Percentiles rank a stretch among this genome's conserved stretches.
Evolutionary conservation across 2,329 filamentous ascomycete genomes (phyloP).

Genomic region (Pestalotiopsis sp.): DNA sequence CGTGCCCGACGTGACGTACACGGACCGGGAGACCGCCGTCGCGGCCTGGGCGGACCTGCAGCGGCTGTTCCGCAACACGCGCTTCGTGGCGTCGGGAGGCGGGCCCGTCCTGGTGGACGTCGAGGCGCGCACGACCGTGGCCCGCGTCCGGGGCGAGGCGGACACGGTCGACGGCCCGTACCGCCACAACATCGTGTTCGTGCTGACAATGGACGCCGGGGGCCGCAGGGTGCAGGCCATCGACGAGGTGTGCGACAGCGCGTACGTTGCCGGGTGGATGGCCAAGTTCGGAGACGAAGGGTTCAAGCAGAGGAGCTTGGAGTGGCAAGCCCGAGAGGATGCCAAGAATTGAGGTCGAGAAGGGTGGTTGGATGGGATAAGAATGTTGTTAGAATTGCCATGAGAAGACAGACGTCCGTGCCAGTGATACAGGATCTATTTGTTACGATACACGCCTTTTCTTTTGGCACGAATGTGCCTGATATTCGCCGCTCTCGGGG

Average conservation of each 20-base stretch:
- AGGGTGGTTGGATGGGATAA: too few species aligned
- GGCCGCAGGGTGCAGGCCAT: constrained; percentile 1
- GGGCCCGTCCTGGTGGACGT: neutral
- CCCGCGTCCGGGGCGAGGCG: neutral
- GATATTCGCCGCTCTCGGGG: too few species aligned
- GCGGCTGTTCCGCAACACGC: neutral
- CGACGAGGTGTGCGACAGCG: constrained; percentile 5
- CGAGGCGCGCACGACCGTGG: neutral
- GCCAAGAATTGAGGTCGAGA: neutral
- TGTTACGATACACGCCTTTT: too few species aligned
- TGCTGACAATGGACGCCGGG: neutral
- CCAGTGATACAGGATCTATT: too few species aligned
- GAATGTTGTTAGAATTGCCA: too few species aligned
- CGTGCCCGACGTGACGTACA: neutral
- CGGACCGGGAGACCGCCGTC: neutral
- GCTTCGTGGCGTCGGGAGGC: neutral
- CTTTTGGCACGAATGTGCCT: too few species aligned
- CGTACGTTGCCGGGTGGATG: neutral
- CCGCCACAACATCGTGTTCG: neutral
- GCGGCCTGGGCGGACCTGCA: neutral
- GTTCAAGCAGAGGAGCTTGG: neutral
- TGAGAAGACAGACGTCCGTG: too few species aligned
- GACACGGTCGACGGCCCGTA: constrained; percentile 6
- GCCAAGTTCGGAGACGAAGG: constrained; percentile 1
- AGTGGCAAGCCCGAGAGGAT: neutral